Base-by-base conservation (phyloP, 2,329 filamentous ascomycete species). In the Sporothrix curviconia region DNA sequence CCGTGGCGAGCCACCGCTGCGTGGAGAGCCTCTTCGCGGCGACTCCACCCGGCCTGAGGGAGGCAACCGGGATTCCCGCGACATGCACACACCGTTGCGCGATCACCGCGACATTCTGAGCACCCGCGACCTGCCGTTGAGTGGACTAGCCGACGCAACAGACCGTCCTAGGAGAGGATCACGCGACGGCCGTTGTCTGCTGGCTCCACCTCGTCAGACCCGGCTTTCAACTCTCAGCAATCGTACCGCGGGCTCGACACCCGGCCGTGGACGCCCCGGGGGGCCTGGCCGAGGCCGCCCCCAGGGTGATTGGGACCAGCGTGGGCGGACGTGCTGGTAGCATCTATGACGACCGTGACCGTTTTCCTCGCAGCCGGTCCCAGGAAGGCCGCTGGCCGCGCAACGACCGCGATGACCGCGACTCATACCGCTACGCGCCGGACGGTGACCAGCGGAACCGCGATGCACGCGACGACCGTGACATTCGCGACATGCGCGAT, bases 141-240 rank as follows among this genome's bases (percentile, higher is more conserved):
- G 83, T 36, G 84, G 83, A 47, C 73, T 87, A 8, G 7, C 49
- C 7, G 87, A 91, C 62, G 77, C 83, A 1, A 19, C 46, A 7
- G 83, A 85, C 58, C 79, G 87, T 58, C 82, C 84, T 17, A 78
- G 87, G 55, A 78, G 87, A 47, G 84, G 80, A 15, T 90, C 87
- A 8, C 78, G 88, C 65, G 88, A 92, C 65, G 87, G 0, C 86
- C 87, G 11, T 79, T 84, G 22, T 88, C 86, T 1, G 86, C 85
- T 17, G 85, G 85, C 4, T 89, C 87, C 3, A 83, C 83, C 9
- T 84, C 83, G 22, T 88, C 87, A 0, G 87, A 91, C 61, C 78
- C 82, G 12, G 77, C 80, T 1, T 85, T 86, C 57, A 79, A 76
- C 17, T 70, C 76, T 8, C 75, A 76, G 28, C 43, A 51, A 9